These are phyloP conservation scores for Fusarium robinianum DNA, from an alignment of 2,329 filamentous ascomycete genomes.

Conservation along the genomic window DNA sequence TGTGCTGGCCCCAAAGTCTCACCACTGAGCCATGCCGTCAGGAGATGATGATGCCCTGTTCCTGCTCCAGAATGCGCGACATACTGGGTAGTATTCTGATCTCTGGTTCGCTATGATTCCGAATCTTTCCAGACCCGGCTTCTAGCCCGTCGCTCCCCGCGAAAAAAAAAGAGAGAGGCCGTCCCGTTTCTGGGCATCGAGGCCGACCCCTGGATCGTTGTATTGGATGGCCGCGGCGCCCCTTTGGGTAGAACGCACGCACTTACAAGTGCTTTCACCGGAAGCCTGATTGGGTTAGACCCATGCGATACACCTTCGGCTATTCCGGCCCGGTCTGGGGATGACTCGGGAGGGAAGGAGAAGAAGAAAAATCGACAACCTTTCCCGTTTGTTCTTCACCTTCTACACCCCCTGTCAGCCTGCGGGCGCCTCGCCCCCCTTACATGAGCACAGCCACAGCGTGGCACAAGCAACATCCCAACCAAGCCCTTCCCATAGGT, in stretches of 20 bases:
- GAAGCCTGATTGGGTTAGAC: constrained; percentile 22
- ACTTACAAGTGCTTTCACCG: constrained; percentile 22
- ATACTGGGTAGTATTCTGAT: constrained; percentile 8
- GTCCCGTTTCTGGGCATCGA: constrained; percentile 14
- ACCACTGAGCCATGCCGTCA: constrained; percentile 31
- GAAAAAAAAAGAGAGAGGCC: not conserved
- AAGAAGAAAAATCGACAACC: constrained; percentile 3
- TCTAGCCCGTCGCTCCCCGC: constrained; percentile 18
- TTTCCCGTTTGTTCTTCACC: too few species aligned
- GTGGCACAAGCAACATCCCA: constrained; percentile 15
- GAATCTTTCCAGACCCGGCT: constrained; percentile 20
- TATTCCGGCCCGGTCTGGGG: constrained; percentile 22
- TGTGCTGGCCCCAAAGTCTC: constrained; percentile 27
- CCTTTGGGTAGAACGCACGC: constrained; percentile 12
- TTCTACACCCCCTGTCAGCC: too few species aligned
- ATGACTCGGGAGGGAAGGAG: constrained; percentile 1
- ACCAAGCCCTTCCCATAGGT: too few species aligned
- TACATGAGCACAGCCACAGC: constrained; percentile 23
- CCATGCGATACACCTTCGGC: constrained; percentile 31
- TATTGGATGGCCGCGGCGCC: constrained; percentile 7
- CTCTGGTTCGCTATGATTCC: constrained; percentile 19
- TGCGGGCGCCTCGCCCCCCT: constrained; percentile 10
- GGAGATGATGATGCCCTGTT: constrained; percentile 29
- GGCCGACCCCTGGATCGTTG: constrained; percentile 18
- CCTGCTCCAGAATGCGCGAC: constrained; percentile 12